Conservation (phyloP, 139 green algal species). For the Picochlorum sp. region DNA sequence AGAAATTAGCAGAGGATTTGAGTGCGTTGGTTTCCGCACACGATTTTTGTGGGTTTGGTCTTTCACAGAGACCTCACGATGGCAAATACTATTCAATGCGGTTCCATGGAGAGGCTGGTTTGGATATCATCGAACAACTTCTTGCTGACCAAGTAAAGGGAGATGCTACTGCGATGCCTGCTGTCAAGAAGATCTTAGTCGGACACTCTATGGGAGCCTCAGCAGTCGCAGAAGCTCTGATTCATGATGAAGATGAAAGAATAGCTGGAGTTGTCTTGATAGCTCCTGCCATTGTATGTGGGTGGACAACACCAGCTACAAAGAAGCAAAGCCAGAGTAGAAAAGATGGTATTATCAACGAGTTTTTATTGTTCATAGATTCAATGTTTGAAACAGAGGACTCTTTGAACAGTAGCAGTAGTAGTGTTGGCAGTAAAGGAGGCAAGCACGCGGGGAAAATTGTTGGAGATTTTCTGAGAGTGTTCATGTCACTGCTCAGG, state of each 20-base stretch:
- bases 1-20: constrained; percentile 35
- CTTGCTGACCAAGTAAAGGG: background rate
- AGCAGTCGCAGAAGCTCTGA: constrained; percentile 46
- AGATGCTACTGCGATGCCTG: background rate
- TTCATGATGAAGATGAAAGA: constrained; percentile 25
- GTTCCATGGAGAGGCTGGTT: constrained; percentile 53
- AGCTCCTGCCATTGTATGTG: constrained; percentile 65
- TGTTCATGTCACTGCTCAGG: background rate
- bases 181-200: constrained; percentile 47
- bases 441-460: background rate
- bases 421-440: background rate
- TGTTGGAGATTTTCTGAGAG: background rate
- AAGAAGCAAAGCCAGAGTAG: background rate
- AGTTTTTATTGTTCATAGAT: constrained; percentile 13
- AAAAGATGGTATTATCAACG: too few species aligned
- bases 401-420: background rate
- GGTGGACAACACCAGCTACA: constrained; percentile 14
- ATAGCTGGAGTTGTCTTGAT: constrained; percentile 61
- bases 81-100: constrained; percentile 49
- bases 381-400: constrained; percentile 20
- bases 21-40: constrained; percentile 56
- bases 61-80: constrained; percentile 49
- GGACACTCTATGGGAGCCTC: constrained; percentile 69
- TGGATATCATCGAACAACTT: constrained; percentile 38
- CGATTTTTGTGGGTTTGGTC: constrained; percentile 80